Evolutionary conservation across 371 early-diverging fungal species (phyloP), one percentile per base, ranked within the genome.

Genomic region (Mucor racemosus): DNA sequence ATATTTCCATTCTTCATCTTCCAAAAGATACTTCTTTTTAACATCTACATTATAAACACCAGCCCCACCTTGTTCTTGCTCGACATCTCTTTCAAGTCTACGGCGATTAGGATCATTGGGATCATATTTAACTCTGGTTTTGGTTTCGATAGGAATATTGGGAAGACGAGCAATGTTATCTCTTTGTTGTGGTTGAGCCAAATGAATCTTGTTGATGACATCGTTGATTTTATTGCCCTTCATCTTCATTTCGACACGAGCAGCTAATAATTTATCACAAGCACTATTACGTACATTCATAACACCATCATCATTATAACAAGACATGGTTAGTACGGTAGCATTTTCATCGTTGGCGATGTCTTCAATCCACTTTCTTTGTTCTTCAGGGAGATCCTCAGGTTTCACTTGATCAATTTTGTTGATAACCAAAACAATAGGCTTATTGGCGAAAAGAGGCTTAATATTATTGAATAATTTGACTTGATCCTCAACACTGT

Each of bases 381-480:
- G 95, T 63, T 89, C 92, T 19, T 82, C 84, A 55, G 84, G 81
- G 21, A 99, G 77, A 65, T 95, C 91, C 67, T 94, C 97, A 38
- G 78, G 77, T 66, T 71, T 87, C 82, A 84, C 87, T 48, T 92
- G 86, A 82, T 99, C 99, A 70, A 95, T 97, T 86, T 99, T 99
- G 88, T 95, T 97, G 68, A 99, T 84, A 50, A 99, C 96, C 60
- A 99, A 88, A 33, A 99, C 73, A 59, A 94, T 95, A 34, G 99
- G 99, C 86, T 99, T 99, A 87, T 97, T 99, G 76, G 95, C 95
- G 67, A 99, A 99, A 65, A 99, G 87, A 7, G 99, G 99, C 84
- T 96, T 95, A 81, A 99, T 94, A 75, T 93, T 93, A 71, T 97
- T 88, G 87, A 95, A 99, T 41, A 99, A 88, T 36, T 86, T 88